phyloP scores from a whole-genome alignment of 805 yeast species.

The Cyberlindnera bimundalis region DNA sequence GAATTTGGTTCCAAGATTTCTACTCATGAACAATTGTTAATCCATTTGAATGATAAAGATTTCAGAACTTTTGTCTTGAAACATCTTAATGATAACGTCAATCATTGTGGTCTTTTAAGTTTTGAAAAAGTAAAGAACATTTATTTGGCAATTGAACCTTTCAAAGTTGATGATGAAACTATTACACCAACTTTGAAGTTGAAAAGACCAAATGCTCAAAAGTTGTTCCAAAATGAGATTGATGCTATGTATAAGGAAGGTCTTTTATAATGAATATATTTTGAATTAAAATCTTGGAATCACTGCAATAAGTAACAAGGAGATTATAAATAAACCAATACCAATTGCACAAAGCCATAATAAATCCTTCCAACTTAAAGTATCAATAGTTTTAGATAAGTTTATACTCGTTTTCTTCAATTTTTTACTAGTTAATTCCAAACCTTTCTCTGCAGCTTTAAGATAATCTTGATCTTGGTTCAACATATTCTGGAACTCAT shows the following conservation, averaged over 20 bases:
- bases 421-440: slow-evolving; percentile 36
- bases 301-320: slow-evolving; percentile 34
- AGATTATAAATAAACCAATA: slow-evolving; percentile 30
- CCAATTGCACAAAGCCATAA: slow-evolving; percentile 28
- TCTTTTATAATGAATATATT: slow-evolving; percentile 2
- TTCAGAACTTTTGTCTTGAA: slow-evolving; percentile 35
- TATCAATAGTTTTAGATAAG: slow-evolving; percentile 28
- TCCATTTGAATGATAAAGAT: slow-evolving; percentile 28
- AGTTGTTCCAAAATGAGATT: slow-evolving; percentile 37
- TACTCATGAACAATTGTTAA: slow-evolving; percentile 23
- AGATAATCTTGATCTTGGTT: slow-evolving; percentile 36
- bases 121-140: slow-evolving; percentile 52
- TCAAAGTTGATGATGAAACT: slow-evolving; percentile 48
- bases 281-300: slow-evolving; percentile 36
- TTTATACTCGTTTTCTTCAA: slow-evolving; percentile 31
- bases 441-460: slow-evolving; percentile 40
- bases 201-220: slow-evolving; percentile 52
- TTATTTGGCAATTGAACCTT: slow-evolving; percentile 46
- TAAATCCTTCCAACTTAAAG: slow-evolving; percentile 29
- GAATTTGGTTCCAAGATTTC: slow-evolving; percentile 13
- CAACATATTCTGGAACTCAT: slow-evolving; percentile 37
- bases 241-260: slow-evolving; percentile 45
- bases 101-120: slow-evolving; percentile 38
- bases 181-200: slow-evolving; percentile 58
- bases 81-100: slow-evolving; percentile 36